Conservation (phyloP, 805 yeast species). For the Kuraishia capsulata region DNA sequence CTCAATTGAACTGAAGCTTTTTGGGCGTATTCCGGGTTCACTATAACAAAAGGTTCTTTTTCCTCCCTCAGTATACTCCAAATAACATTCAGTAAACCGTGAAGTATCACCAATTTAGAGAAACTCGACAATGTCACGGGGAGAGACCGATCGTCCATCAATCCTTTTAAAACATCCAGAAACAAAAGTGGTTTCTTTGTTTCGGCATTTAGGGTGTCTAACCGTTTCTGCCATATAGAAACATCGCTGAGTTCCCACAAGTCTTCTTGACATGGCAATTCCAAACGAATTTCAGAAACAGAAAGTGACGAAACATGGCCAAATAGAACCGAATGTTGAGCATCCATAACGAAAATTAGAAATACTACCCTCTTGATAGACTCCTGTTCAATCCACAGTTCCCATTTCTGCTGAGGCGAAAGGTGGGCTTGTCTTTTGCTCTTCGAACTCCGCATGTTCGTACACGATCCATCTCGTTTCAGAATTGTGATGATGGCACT, state of each 20-base stretch:
- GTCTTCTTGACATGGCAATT: slow-evolving; percentile 14
- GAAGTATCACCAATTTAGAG: slow-evolving; percentile 12
- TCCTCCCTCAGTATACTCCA: slow-evolving; percentile 14
- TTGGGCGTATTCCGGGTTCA: slow-evolving; percentile 4
- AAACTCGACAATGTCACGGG: slow-evolving; percentile 11
- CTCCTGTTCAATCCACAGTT: slow-evolving; percentile 15
- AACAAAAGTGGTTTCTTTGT: slow-evolving; percentile 8
- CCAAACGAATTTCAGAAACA: slow-evolving; percentile 14
- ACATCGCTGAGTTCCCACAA: slow-evolving; percentile 9
- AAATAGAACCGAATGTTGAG: slow-evolving; percentile 18
- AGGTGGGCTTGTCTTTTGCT: background rate
- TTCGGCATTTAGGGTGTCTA: background rate
- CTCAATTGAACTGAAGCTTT: slow-evolving; percentile 4
- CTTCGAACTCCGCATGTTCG: slow-evolving; percentile 3
- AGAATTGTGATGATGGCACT: slow-evolving; percentile 15
- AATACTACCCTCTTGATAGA: slow-evolving; percentile 13
- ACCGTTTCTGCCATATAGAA: background rate
- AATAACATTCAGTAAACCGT: slow-evolving; percentile 15
- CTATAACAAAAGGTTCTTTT: slow-evolving; percentile 12
- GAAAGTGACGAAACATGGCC: slow-evolving; percentile 12
- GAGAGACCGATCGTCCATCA: slow-evolving; percentile 11
- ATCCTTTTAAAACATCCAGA: slow-evolving; percentile 10
- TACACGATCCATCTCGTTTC: slow-evolving; percentile 8
- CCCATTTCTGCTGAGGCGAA: slow-evolving; percentile 9
- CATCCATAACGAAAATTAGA: slow-evolving; percentile 17